Base-by-base conservation (phyloP, 306 rosid genomes). In the Trichosanthes cucumerina region DNA sequence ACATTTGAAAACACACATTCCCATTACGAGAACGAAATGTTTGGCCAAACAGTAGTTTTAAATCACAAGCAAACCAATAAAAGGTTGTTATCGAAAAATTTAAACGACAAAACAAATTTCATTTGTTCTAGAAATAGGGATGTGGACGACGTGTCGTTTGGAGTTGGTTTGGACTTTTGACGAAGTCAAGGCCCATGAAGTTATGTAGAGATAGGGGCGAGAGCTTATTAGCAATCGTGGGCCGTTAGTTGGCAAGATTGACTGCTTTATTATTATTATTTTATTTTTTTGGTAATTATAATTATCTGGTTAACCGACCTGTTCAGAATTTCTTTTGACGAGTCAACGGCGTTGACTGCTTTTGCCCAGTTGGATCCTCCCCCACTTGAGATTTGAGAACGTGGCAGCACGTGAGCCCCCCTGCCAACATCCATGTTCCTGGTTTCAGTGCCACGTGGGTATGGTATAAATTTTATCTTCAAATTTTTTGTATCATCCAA, bases 381-480 rank as follows among this genome's bases (percentile, higher is more conserved):
- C 52, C 56, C 76, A 24, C 18, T 70, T 23, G 21, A 44, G 76
- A 71, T 44, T 71, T 71, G 39, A 71, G 76, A 71, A 71, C 76
- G 23, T 71, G 57, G 76, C 76, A 46, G 13, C 57, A 24, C 57
- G 57, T 71, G 76, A 46, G 56, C n/a, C 18, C 6, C 39, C 39
- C 76, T 24, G 57, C 76, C 76, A 21, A 43, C 58, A 11, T 14
- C 57, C 76, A 21, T 70, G 23, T 46, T 23, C 76, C 10, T 12
- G 21, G 19, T 4, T 69, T 71, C 76, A 24, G 6, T 24, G 76
- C 36, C 76, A 71, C 76, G 23, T 71, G 76, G 49, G 3, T 24
- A 43, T 6, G 9, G 24, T 38, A 0, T n/a, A 43, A 23, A 26
- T 0, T 28, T 62, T 31, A 28, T 52, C 9, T 52, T 52, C 1